These are phyloP conservation scores for Colletotrichum higginsianum DNA, from an alignment of 2,329 filamentous ascomycete genomes.

Conservation along the genomic window DNA sequence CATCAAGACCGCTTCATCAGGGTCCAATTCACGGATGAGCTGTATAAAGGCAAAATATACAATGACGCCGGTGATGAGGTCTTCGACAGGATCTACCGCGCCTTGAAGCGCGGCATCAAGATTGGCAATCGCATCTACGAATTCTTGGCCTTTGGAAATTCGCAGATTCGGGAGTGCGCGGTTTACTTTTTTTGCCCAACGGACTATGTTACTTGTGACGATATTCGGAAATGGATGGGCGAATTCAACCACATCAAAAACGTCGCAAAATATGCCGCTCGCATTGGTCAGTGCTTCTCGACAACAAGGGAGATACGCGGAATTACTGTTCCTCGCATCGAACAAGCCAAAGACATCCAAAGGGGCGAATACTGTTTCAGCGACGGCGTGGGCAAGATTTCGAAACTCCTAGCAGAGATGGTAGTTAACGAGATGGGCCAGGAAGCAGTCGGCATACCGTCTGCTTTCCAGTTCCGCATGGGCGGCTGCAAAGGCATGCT, in stretches of 20 bases:
- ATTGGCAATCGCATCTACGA: slow-evolving; percentile 88
- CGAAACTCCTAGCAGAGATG: slow-evolving; percentile 80
- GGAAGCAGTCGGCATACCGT: slow-evolving; percentile 73
- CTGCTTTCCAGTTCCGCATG: slow-evolving; percentile 91
- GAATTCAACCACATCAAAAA: slow-evolving; percentile 84
- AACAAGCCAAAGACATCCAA: slow-evolving; percentile 79
- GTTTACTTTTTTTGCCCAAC: slow-evolving; percentile 92
- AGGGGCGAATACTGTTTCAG: slow-evolving; percentile 82
- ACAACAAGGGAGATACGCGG: slow-evolving; percentile 84
- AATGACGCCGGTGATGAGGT: slow-evolving; percentile 69
- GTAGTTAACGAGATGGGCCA: slow-evolving; percentile 78
- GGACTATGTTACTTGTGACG: slow-evolving; percentile 75
- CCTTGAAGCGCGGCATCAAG: slow-evolving; percentile 82
- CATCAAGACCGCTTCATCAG: slow-evolving; percentile 85
- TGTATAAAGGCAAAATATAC: slow-evolving; percentile 72
- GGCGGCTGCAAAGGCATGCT: slow-evolving; percentile 94
- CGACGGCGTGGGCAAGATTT: slow-evolving; percentile 96
- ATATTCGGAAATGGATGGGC: slow-evolving; percentile 91
- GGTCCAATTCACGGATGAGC: slow-evolving; percentile 91
- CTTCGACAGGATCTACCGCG: slow-evolving; percentile 80
- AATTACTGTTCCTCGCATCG: slow-evolving; percentile 71
- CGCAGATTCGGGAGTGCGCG: slow-evolving; percentile 91
- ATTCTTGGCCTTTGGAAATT: slow-evolving; percentile 95
- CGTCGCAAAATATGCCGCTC: slow-evolving; percentile 90
- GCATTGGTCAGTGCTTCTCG: slow-evolving; percentile 95